These are phyloP conservation scores for Chytriomyces sp. DNA, from an alignment of 192 early-diverging fungal species.

Conservation along the genomic window DNA sequence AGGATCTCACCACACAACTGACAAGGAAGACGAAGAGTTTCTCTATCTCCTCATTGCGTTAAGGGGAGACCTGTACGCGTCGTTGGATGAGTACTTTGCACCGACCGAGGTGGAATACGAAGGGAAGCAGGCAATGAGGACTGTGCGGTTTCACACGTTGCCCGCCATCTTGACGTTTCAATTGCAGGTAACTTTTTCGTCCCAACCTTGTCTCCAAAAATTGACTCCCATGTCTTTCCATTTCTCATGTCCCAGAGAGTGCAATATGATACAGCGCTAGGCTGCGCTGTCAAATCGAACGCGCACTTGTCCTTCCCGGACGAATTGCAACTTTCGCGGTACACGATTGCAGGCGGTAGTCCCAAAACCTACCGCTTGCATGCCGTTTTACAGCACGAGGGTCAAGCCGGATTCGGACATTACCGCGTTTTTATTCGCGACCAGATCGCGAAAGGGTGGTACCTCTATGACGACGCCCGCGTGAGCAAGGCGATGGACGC, in stretches of 20 bases:
- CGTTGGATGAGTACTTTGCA: constrained; percentile 21
- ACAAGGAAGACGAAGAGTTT: constrained; percentile 2
- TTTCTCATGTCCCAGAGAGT: not conserved
- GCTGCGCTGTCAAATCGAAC: constrained; percentile 25
- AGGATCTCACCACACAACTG: not conserved
- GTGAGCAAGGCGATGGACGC: not conserved
- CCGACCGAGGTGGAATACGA: constrained; percentile 14
- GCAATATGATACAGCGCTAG: constrained; percentile 18
- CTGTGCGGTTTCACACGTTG: not conserved
- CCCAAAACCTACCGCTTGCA: constrained; percentile 26
- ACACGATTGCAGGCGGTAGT: too few species aligned
- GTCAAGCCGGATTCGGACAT: constrained; percentile 29
- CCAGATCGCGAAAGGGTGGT: constrained; percentile 5
- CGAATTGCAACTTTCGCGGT: too few species aligned
- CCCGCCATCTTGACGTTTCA: constrained; percentile 20
- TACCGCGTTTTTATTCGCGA: constrained; percentile 25
- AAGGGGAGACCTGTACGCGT: not conserved
- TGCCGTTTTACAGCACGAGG: constrained; percentile 31
- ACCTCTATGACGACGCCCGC: constrained; percentile 21
- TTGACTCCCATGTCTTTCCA: not conserved
- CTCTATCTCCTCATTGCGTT: constrained; percentile 12
- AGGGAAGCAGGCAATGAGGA: constrained; percentile 9
- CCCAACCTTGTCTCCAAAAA: not conserved
- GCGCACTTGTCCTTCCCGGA: constrained; percentile 19
- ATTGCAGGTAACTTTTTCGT: not conserved